Conservation (phyloP, 169 alveolate species). For the Plasmodium falciparum region DNA sequence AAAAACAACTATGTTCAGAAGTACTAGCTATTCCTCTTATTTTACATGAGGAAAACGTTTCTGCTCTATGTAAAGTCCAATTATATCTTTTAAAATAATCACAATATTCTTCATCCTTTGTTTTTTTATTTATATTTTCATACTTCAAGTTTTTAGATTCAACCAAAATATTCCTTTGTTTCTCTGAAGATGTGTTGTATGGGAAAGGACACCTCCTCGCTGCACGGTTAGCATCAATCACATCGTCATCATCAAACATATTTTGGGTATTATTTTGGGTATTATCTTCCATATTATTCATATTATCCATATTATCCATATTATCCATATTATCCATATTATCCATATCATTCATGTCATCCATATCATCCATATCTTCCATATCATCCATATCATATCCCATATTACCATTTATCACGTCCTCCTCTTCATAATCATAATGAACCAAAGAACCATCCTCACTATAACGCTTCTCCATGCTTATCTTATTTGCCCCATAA, state of each 20-base stretch:
- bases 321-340: too few species aligned
- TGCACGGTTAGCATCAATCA: neutral
- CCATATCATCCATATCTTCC: neutral
- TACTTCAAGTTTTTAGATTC: neutral
- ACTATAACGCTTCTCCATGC: too few species aligned
- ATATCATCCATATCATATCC: neutral
- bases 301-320: too few species aligned
- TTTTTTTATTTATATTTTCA: neutral
- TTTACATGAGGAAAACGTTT: slow-evolving; percentile 10
- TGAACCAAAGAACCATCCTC: too few species aligned
- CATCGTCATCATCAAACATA: neutral
- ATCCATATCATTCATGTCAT: neutral
- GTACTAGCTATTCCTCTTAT: slow-evolving; percentile 37
- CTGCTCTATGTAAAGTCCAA: slow-evolving; percentile 32
- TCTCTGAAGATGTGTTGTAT: neutral
- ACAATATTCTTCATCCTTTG: neutral
- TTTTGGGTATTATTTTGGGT: neutral
- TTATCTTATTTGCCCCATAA: neutral
- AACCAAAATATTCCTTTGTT: neutral
- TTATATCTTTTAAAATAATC: slow-evolving; percentile 32
- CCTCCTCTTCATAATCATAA: neutral
- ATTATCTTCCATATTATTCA: too few species aligned
- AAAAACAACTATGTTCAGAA: slow-evolving; percentile 20
- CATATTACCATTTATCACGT: neutral
- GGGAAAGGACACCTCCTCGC: neutral